Base-by-base conservation (phyloP, 345 rosid genomes). In the Acer yangbiense region DNA sequence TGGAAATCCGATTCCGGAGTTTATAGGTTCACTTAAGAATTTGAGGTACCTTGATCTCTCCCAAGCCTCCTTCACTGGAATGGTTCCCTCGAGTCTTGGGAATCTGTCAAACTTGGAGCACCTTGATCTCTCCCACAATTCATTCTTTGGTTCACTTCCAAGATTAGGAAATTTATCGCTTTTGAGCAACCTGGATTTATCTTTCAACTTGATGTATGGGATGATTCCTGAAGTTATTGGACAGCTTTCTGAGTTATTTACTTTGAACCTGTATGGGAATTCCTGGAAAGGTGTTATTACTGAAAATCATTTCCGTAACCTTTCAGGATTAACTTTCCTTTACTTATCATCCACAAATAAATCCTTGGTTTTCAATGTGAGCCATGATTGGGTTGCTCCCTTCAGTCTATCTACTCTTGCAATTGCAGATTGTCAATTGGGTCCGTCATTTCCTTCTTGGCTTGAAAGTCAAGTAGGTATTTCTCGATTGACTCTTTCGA, bases 371-470 rank as follows among this genome's bases (percentile, higher is more conserved):
- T 71, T 83, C 70, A 71, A 39, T 3, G 21, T 68, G 6, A 29
- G 77, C 2, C 48, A n/a, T 14, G 71, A 68, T 10, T 85, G 88
- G 85, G 16, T 73, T 29, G 80, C 86, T 7, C 4, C 55, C 6
- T 85, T 83, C 68, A 69, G 62, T 13, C 77, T 81, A 10, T 4
- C 6, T 4, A 2, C 77, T 80, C 27, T 9, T 14, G 1, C 7
- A 14, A 2, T 4, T 0, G 1, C 7, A 35, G 5, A 35, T 54
- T 79, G 77, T 63, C 76, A 63, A 39, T 2, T 82, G 14, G 82
- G 85, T n/a, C 78, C 81, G 7, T 35, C 2, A 23, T 80, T 84
- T 71, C 85, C 87, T 3, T 13, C 29, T 9, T 84, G 84, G 87
- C 81, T 84, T 32, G 62, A 10, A 68, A 75, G 66, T 54, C 82